Evolutionary conservation across 2,329 filamentous ascomycete genomes (phyloP), one percentile per base, ranked within the genome.

Genomic region (Lasiodiplodia gonubiensis): DNA sequence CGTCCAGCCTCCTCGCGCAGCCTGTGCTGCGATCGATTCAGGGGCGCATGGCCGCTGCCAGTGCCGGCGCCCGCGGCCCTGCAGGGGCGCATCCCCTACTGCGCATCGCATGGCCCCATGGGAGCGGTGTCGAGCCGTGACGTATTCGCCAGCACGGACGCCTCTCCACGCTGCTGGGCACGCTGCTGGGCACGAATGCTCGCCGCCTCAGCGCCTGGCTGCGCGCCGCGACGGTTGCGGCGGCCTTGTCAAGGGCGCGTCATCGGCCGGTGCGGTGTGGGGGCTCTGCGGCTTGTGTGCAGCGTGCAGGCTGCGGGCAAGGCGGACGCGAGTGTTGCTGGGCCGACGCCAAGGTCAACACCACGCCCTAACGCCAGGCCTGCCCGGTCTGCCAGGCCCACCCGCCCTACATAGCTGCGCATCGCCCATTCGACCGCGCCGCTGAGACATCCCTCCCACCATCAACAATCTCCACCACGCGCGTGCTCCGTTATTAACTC

Each of bases 321-420:
- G 59, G 59, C 59, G 59, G 39, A 35, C 59, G 59, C 59, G 59
- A 63, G 46, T 63, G 69, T 70, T 69, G 69, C 69, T 67, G 48
- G 67, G 67, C 59, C 59, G 59, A 63, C 59, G 59, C 39, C 39
- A 33, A n/a, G 42, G 46, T 51, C 59, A 63, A 51, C 59, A 63
- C 59, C 59, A 63, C 30, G 59, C 59, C 42, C 59, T 63, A 51
- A 51, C 12, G 57, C 57, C 59, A 35, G 46, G 23, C 42, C 27
- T 51, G 59, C 59, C 59, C 27, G 53, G 33, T 21, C 52, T 30
- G 27, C 49, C 49, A 46, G 55, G 55, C 57, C 57, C 39, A 63
- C 59, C 59, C 59, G 30, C 59, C 46, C 59, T 63, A 63, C 59
- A 63, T 63, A 63, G 42, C 59, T 63, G 59, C 59, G 35, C 59